Conservation (phyloP, 768 basidiomycete genomes). For the Lentinula aciculospora region DNA sequence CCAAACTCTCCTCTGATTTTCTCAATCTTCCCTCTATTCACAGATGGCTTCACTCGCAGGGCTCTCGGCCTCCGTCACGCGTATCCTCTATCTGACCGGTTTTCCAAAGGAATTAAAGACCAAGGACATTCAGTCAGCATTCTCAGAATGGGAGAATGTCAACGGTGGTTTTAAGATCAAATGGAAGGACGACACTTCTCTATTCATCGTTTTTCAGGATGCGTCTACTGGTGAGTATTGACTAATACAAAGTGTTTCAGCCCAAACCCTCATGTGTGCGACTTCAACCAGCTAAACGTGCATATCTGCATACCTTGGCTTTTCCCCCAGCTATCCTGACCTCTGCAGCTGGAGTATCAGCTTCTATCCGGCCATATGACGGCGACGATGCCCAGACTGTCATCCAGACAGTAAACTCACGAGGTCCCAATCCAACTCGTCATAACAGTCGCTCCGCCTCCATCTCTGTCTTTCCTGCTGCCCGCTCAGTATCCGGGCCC, state of each 20-base stretch:
- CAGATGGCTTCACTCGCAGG: conserved; percentile 66
- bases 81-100: conserved; percentile 88
- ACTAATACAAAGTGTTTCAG: conserved; percentile 5
- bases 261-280: conserved; percentile 1
- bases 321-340: conserved; percentile 71
- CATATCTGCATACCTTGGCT: conserved; percentile 87
- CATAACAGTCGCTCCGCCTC: conserved; percentile 68
- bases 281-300: conserved; percentile 76
- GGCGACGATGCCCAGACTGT: conserved; percentile 86
- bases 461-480: conserved; percentile 54
- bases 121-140: conserved; percentile 88
- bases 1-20: background rate
- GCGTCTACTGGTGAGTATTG: conserved; percentile 73
- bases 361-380: conserved; percentile 86
- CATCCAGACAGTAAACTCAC: conserved; percentile 78
- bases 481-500: conserved; percentile 22
- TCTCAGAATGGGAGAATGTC: conserved; percentile 81
- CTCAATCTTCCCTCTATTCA: conserved; percentile 16
- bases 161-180: conserved; percentile 98
- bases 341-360: conserved; percentile 44
- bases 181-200: conserved; percentile 96
- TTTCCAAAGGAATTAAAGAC: conserved; percentile 97
- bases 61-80: conserved; percentile 92
- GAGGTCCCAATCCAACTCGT: conserved; percentile 61
- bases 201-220: conserved; percentile 92